Evolutionary conservation across 192 early-diverging fungal species (phyloP).

Genomic region (Rhizophagus sp.): DNA sequence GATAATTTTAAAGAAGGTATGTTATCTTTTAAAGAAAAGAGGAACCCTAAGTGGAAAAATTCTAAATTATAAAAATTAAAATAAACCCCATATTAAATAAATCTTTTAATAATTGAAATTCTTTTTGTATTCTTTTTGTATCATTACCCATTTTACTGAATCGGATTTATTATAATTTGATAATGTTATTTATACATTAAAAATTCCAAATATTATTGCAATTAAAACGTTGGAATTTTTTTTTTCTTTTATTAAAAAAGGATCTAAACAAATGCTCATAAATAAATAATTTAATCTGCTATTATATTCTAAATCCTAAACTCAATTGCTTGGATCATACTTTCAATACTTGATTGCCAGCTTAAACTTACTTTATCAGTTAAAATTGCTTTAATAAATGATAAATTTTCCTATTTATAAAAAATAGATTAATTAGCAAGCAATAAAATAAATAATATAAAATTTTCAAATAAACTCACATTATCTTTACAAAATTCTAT

Average conservation of each 20-base stretch:
- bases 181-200: too few species aligned
- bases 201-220: too few species aligned
- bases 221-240: too few species aligned
- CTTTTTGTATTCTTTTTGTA: too few species aligned
- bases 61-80: slow-evolving; percentile 17
- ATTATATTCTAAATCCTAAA: background rate
- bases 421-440: background rate
- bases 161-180: too few species aligned
- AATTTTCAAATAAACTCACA: background rate
- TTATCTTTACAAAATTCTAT: background rate
- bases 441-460: background rate
- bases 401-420: background rate
- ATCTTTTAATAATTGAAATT: too few species aligned
- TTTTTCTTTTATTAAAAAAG: too few species aligned
- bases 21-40: slow-evolving; percentile 43
- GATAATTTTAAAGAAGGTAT: slow-evolving; percentile 40
- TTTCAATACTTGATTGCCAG: background rate
- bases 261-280: too few species aligned
- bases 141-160: too few species aligned
- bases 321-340: background rate
- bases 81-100: background rate
- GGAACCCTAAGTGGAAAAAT: slow-evolving; percentile 41
- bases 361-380: background rate
- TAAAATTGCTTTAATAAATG: background rate
- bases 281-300: background rate